Conservation (phyloP, 2,329 filamentous ascomycete species). For the Trichoderma oligosporum region DNA sequence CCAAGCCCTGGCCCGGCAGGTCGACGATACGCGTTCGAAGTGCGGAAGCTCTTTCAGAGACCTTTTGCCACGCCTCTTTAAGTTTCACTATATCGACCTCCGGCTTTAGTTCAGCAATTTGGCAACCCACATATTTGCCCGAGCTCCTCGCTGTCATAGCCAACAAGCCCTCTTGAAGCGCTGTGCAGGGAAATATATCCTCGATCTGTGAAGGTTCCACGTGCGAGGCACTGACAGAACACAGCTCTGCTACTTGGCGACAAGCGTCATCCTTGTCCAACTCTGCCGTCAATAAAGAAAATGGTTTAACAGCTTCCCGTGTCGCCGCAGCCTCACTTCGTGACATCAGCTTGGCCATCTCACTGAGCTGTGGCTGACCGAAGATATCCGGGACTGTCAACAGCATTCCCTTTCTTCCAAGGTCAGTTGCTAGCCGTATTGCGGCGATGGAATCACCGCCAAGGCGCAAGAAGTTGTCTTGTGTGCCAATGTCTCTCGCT, state of each 20-base stretch:
- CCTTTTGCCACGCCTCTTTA: background rate
- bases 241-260: no score
- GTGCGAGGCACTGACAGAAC: no score
- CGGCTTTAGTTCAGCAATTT: background rate
- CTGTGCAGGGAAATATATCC: constrained; percentile 11
- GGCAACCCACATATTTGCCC: background rate
- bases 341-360: background rate
- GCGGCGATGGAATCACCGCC: constrained; percentile 42
- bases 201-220: no score
- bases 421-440: constrained; percentile 38
- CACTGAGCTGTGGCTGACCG: background rate
- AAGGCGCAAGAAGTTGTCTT: constrained; percentile 36
- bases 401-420: constrained; percentile 24
- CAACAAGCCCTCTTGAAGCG: constrained; percentile 4
- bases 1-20: background rate
- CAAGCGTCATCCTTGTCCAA: no score
- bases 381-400: constrained; percentile 2
- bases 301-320: background rate
- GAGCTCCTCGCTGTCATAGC: constrained; percentile 1
- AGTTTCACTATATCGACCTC: background rate
- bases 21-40: constrained; percentile 9
- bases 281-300: background rate
- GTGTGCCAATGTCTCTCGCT: constrained; percentile 35
- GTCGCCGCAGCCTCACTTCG: background rate
- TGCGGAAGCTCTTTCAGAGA: background rate